Evolutionary conservation across 306 rosid species (phyloP).

Genomic region (Glycine latifolia): DNA sequence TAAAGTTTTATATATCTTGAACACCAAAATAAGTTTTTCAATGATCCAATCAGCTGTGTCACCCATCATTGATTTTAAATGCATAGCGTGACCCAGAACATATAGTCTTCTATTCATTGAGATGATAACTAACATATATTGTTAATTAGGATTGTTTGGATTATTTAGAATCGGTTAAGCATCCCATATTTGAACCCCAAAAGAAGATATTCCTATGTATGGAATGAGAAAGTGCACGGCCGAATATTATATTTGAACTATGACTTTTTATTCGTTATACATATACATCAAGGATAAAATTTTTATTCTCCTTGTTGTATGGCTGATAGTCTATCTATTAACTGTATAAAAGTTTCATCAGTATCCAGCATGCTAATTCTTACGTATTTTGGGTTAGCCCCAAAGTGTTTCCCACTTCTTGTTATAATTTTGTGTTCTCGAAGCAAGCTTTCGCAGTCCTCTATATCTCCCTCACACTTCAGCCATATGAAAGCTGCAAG

Average conservation of each 20-base stretch:
- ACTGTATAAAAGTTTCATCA: conserved; percentile 45
- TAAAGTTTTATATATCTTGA: neutral
- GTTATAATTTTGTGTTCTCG: conserved; percentile 48
- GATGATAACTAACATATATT: no score
- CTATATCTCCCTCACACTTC: conserved; percentile 53
- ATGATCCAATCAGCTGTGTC: neutral
- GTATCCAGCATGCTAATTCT: conserved; percentile 61
- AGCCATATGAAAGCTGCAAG: conserved; percentile 60
- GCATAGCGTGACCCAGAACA: neutral
- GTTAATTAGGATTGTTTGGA: no score
- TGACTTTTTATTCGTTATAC: neutral
- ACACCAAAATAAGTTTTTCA: neutral
- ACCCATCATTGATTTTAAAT: neutral
- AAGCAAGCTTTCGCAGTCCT: conserved; percentile 55
- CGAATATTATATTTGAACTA: conserved; percentile 22
- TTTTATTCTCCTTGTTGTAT: conserved; percentile 32
- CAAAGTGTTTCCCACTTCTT: conserved; percentile 53
- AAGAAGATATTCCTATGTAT: neutral
- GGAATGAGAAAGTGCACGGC: neutral
- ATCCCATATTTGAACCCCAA: neutral
- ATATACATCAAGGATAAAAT: neutral
- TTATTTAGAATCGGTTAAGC: neutral
- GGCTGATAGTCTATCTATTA: conserved; percentile 48
- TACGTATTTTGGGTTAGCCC: conserved; percentile 53
- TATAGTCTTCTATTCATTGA: neutral